Percentiles rank a stretch among this genome's conserved stretches.
These are phyloP conservation scores for Exophiala mesophila DNA, from an alignment of 2,329 filamentous ascomycete genomes.

Conservation along the genomic window DNA sequence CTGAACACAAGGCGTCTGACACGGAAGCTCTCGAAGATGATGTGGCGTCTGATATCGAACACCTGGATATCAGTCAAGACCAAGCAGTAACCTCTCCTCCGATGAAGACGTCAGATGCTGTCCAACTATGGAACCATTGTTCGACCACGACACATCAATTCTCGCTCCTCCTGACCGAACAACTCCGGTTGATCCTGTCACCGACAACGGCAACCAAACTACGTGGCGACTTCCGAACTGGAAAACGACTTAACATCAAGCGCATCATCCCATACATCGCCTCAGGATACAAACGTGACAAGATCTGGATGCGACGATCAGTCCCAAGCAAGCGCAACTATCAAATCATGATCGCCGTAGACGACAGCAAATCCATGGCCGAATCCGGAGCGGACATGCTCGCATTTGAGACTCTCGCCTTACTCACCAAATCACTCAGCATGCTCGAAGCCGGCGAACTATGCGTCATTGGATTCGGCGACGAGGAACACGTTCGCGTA, in stretches of 20 bases:
- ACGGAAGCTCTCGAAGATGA: conserved; percentile 44
- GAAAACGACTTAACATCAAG: conserved; percentile 98
- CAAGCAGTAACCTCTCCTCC: conserved; percentile 28
- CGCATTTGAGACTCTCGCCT: conserved; percentile 88
- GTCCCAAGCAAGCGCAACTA: conserved; percentile 91
- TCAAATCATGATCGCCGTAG: conserved; percentile 94
- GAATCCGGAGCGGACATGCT: conserved; percentile 71
- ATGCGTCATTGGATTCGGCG: conserved; percentile 85
- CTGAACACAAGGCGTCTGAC: conserved; percentile 32
- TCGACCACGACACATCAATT: conserved; percentile 79
- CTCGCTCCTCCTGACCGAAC: conserved; percentile 84
- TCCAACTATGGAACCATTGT: conserved; percentile 77
- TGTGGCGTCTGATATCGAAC: conserved; percentile 43
- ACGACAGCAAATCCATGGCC: conserved; percentile 92
- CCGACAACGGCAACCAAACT: conserved; percentile 95
- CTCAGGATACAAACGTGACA: conserved; percentile 96
- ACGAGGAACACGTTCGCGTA: conserved; percentile 63
- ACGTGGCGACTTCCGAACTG: conserved; percentile 91
- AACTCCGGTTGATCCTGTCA: conserved; percentile 89
- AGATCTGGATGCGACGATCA: conserved; percentile 97
- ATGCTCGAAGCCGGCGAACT: conserved; percentile 95
- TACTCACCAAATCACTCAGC: conserved; percentile 77
- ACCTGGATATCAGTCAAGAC: conserved; percentile 59
- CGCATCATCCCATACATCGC: conserved; percentile 99
- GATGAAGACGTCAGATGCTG: conserved; percentile 53